phyloP scores from a whole-genome alignment of 1,284 basidiomycete genomes.

The Trametes hirsuta region DNA sequence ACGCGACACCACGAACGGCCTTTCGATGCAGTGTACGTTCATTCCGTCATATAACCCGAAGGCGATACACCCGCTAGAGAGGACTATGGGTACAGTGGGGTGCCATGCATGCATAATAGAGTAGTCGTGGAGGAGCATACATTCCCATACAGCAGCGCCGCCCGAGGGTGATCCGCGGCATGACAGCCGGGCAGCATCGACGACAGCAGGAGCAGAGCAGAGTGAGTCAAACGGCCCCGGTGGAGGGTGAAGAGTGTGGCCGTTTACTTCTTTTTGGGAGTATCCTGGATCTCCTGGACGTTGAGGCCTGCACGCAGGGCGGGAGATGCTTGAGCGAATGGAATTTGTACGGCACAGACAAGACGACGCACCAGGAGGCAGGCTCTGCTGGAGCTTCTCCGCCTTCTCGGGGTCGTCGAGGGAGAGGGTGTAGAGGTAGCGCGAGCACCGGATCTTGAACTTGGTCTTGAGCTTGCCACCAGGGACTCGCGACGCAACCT shows the following conservation, averaged over 20 bases:
- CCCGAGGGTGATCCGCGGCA: constrained; percentile 7
- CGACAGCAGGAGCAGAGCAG: constrained; percentile 10
- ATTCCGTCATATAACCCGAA: constrained; percentile 15
- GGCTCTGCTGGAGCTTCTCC: constrained; percentile 94
- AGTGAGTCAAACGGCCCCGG: constrained; percentile 7
- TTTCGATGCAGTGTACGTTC: not conserved
- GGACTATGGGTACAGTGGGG: constrained; percentile 19
- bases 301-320: constrained; percentile 51
- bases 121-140: constrained; percentile 24
- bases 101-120: constrained; percentile 27
- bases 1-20: not conserved
- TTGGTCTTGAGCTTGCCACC: constrained; percentile 88
- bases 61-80: constrained; percentile 11
- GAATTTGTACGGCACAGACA: not conserved
- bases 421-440: constrained; percentile 97
- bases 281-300: constrained; percentile 66
- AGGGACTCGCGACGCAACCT: constrained; percentile 72
- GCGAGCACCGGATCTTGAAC: constrained; percentile 98
- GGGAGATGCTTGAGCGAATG: not conserved
- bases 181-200: not conserved
- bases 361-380: constrained; percentile 84
- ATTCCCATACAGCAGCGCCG: constrained; percentile 20
- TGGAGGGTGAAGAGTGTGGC: not conserved
- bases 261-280: constrained; percentile 70
- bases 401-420: constrained; percentile 98